Evolutionary conservation across 768 basidiomycete species (phyloP), one percentile per base, ranked within the genome.

Genomic region (Phaffia tasmanica): DNA sequence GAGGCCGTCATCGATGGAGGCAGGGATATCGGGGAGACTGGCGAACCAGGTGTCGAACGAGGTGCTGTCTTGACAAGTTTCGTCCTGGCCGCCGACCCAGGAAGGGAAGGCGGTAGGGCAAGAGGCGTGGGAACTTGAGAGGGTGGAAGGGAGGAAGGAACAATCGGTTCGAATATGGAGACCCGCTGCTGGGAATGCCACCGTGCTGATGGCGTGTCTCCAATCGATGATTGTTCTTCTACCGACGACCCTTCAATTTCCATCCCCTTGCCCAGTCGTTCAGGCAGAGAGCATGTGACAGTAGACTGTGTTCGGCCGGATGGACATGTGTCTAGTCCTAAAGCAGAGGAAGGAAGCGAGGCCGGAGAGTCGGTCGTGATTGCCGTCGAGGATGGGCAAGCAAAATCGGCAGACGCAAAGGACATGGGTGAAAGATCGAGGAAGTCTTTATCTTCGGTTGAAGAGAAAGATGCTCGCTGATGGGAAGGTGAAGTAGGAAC

Each of bases 151-250:
- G n/a, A 21, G 18, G 57, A 59, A 32, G 57, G 47, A 42, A 47
- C 35, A 27, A 42, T 32, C 21, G 47, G 57, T n/a, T 23, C 18
- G n/a, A 47, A 30, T 47, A 30, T 42, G 35, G 57, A 29, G 21
- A 59, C 64, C 64, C 64, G 64, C 64, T 65, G 64, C 64, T 58
- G 64, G 64, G 64, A 57, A 32, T 58, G 64, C 64, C 64, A 65
- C 59, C 64, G 64, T 65, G 64, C 64, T 65, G 64, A 65, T 65
- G 64, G 64, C 64, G 64, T 32, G 59, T 42, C 11, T 42, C 35
- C 35, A 11, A 42, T 42, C 35, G 35, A 42, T 42, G 35, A 42
- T 42, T 42, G 35, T 42, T 42, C 35, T 11, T 11, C 35, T 11
- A 42, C 35, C 35, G 35, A 30, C n/a, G 23, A 32, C 32, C 57